phyloP scores from a whole-genome alignment of 129 eudicot genomes.

The Helianthus tuberosus region DNA sequence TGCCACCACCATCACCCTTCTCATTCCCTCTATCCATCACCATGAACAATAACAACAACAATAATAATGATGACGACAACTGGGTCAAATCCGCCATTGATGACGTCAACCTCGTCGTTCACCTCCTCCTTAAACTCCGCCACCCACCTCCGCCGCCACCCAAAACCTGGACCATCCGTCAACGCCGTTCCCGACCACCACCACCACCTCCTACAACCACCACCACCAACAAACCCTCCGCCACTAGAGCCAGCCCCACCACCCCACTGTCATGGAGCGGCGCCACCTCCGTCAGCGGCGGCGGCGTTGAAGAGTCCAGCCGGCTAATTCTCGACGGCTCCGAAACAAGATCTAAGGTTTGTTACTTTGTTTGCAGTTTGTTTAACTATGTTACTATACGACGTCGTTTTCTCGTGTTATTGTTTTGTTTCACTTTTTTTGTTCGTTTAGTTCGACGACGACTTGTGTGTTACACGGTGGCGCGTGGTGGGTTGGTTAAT shows the following conservation, averaged over 20 bases:
- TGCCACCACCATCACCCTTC: constrained; percentile 37
- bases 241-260: constrained; percentile 61
- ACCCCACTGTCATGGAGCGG: constrained; percentile 76
- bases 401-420: not conserved
- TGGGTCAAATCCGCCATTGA: constrained; percentile 52
- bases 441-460: no score
- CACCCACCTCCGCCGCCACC: constrained; percentile 34
- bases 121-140: constrained; percentile 44
- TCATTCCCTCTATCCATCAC: constrained; percentile 3
- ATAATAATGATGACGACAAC: constrained; percentile 36
- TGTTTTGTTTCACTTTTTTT: constrained; percentile 18
- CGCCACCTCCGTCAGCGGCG: constrained; percentile 58
- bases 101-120: constrained; percentile 44
- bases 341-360: constrained; percentile 70
- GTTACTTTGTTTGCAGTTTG: constrained; percentile 2
- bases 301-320: constrained; percentile 58
- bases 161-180: constrained; percentile 56
- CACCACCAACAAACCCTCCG: constrained; percentile 12
- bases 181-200: constrained; percentile 45
- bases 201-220: not conserved
- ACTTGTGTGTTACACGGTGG: constrained; percentile 11
- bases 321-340: constrained; percentile 23
- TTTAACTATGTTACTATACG: not conserved
- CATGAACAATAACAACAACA: not conserved
- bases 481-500: constrained; percentile 15